These are phyloP conservation scores for Kodamaea sp. DNA, from an alignment of 1,139 yeast genomes.

Conservation along the genomic window DNA sequence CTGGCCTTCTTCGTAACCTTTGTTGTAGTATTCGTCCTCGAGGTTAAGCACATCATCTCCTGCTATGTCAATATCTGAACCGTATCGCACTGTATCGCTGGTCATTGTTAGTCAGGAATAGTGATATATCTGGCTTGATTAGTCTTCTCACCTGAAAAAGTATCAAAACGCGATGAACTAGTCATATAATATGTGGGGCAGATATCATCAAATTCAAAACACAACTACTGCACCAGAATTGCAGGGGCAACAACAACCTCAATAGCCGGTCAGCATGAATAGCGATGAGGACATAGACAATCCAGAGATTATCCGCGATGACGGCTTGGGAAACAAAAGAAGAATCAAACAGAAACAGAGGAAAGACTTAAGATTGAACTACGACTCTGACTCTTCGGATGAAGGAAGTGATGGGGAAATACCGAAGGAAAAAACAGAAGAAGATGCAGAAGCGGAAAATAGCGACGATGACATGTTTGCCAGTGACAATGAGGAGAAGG, in stretches of 20 bases:
- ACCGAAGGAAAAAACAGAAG: constrained; percentile 17
- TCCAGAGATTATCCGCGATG: constrained; percentile 15
- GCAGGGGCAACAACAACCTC: too few relatives aligned
- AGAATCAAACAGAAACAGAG: constrained; percentile 22
- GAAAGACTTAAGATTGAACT: constrained; percentile 26
- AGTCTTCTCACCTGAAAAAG: too few relatives aligned
- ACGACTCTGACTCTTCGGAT: constrained; percentile 36
- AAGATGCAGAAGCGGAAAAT: constrained; percentile 15
- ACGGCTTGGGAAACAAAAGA: constrained; percentile 27
- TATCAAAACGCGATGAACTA: too few relatives aligned
- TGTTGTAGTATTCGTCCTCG: constrained; percentile 58
- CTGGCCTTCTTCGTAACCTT: constrained; percentile 63
- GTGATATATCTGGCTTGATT: too few relatives aligned
- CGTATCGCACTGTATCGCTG: too few relatives aligned
- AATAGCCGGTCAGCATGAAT: not conserved
- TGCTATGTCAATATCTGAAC: constrained; percentile 24
- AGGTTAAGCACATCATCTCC: constrained; percentile 52
- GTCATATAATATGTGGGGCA: too few relatives aligned
- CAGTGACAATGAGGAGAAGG: constrained; percentile 13
- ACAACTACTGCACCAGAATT: too few relatives aligned
- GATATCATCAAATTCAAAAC: too few relatives aligned
- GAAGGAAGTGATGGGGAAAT: not conserved
- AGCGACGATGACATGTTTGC: constrained; percentile 45
- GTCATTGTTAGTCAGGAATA: too few relatives aligned
- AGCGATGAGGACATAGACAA: constrained; percentile 3